Base-by-base conservation (phyloP, 139 green algal genomes). In the Ulvella scutata region DNA sequence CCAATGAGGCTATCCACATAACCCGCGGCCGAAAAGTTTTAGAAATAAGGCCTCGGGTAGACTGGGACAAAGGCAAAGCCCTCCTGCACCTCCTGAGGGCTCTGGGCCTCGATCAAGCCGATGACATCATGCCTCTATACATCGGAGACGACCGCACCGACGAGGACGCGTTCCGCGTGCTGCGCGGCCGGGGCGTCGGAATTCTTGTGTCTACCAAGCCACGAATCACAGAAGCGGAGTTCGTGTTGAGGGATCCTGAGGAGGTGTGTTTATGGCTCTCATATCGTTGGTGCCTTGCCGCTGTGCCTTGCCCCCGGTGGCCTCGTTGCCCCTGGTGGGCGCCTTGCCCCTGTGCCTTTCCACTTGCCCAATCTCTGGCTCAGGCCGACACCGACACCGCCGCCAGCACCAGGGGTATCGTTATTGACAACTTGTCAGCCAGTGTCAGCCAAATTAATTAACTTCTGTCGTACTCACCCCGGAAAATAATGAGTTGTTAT, bases 111-210 rank as follows among this genome's bases (percentile, higher is more conserved):
- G n/a, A 73, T 1, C 79, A 85, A 72, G 29, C 78, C 23, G 35
- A 76, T 0, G 82, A 90, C 44, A 89, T 95, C 28, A 78, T 94
- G 39, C 82, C 88, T 31, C 85, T 99, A 17, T 99, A 99, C 85
- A 88, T 99, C 10, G 94, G 94, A 1, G 94, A 99, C 79, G 94
- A 99, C 83, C 84, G 88, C 36, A 99, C 94, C 17, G 94, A 99
- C 80, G 94, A 99, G 81, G 94, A 99, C 76, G 94, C 94, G 3
- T 99, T 99, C 83, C 77, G 72, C 29, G 85, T 80, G 38, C 75
- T 94, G 43, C 4, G 38, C 51, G 72, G 76, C 81, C 72, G 82
- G 88, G 88, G 85, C 21, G 77, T 85, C 10, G 92, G 92, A 74
- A 86, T 98, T 38, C 81, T 98, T 1, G 92, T 98, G 37, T 88